A percentile compares a stretch with the other conserved stretches of the same genome.
phyloP scores from a whole-genome alignment of 176 grass and related monocot genomes.

The Puya raimondii region DNA sequence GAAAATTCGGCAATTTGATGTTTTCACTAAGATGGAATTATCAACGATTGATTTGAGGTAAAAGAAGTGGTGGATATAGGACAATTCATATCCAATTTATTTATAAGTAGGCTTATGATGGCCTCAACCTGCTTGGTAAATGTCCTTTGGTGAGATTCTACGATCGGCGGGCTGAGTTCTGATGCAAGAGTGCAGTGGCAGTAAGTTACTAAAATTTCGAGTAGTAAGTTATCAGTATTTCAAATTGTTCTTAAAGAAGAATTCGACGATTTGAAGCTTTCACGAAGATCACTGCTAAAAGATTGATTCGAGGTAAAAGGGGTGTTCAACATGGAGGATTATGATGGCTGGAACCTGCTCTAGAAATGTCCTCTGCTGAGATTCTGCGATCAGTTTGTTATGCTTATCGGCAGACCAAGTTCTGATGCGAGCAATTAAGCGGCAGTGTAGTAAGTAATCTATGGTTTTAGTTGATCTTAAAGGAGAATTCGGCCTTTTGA shows the following conservation, averaged over 20 bases:
- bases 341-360: constrained; percentile 46
- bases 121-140: constrained; percentile 48
- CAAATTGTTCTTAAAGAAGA: too few species aligned
- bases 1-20: too few species aligned
- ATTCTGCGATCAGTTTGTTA: constrained; percentile 54
- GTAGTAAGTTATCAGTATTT: not conserved
- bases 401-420: constrained; percentile 47
- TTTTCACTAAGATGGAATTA: too few species aligned
- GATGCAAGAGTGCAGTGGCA: constrained; percentile 24
- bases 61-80: too few species aligned
- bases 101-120: constrained; percentile 62
- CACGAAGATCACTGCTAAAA: too few species aligned
- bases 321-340: constrained; percentile 32
- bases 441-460: not conserved
- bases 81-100: too few species aligned
- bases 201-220: too few species aligned
- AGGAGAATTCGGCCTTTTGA: not conserved
- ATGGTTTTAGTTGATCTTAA: not conserved
- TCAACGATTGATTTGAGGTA: too few species aligned
- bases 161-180: constrained; percentile 31
- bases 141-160: constrained; percentile 57
- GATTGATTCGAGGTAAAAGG: too few species aligned
- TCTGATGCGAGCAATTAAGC: constrained; percentile 25
- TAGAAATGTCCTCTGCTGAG: constrained; percentile 59
- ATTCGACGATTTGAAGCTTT: too few species aligned